These are phyloP conservation scores for Hanseniaspora thailandica DNA, from an alignment of 805 yeast genomes.

Conservation along the genomic window DNA sequence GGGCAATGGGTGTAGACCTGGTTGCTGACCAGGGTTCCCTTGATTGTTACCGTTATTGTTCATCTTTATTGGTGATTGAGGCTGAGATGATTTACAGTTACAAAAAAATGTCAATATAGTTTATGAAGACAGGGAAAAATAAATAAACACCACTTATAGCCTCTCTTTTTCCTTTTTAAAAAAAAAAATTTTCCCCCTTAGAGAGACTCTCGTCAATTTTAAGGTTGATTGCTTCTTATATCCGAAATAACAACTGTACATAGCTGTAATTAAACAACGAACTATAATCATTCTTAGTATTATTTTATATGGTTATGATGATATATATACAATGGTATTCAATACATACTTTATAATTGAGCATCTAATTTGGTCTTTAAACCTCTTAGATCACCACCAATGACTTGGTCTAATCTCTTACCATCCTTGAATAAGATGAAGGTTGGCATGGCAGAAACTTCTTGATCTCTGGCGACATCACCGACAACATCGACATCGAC, in stretches of 20 bases:
- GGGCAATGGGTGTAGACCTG: neutral
- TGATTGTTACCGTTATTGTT: neutral
- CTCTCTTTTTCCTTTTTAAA: no score
- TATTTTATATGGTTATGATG: no score
- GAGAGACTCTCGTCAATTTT: no score
- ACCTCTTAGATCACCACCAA: slow-evolving; percentile 46
- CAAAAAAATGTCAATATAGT: no score
- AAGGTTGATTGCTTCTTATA: no score
- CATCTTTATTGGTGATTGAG: neutral
- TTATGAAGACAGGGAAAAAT: no score
- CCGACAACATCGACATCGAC: slow-evolving; percentile 57
- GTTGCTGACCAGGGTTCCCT: neutral
- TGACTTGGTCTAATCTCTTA: slow-evolving; percentile 41
- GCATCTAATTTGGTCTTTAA: slow-evolving; percentile 20
- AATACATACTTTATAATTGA: neutral
- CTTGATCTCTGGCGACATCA: slow-evolving; percentile 51
- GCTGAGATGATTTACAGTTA: neutral
- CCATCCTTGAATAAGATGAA: slow-evolving; percentile 53
- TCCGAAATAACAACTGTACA: no score
- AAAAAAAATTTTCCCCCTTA: no score
- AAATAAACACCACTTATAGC: no score
- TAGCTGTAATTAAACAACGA: no score
- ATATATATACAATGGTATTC: no score
- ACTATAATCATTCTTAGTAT: no score
- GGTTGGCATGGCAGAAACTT: slow-evolving; percentile 68